Evolutionary conservation across 2,329 filamentous ascomycete genomes (phyloP).

Genomic region (Cladobotryum protrusum): DNA sequence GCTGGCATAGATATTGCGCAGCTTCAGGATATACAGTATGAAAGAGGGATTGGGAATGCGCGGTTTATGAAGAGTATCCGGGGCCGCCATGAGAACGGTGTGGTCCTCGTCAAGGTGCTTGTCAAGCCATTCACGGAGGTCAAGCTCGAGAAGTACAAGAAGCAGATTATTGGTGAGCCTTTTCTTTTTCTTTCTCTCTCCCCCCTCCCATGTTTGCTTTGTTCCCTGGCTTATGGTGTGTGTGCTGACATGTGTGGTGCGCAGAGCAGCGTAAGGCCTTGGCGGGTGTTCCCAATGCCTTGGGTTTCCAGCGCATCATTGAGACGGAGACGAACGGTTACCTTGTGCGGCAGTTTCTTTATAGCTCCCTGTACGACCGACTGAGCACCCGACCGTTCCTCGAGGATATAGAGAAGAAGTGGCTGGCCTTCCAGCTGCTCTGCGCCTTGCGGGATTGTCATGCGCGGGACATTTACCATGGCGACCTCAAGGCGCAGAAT

Average conservation of each 20-base stretch:
- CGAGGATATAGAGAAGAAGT: constrained; percentile 98
- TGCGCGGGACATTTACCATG: constrained; percentile 81
- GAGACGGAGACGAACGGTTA: constrained; percentile 91
- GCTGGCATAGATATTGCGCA: constrained; percentile 93
- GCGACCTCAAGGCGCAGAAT: constrained; percentile 98
- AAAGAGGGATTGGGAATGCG: constrained; percentile 83
- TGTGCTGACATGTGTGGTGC: constrained; percentile 2
- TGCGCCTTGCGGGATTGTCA: constrained; percentile 92
- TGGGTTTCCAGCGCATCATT: constrained; percentile 83
- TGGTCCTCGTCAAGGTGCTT: constrained; percentile 90
- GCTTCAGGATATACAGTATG: constrained; percentile 82
- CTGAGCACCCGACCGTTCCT: constrained; percentile 94
- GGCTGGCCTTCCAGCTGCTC: constrained; percentile 92
- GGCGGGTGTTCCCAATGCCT: constrained; percentile 79
- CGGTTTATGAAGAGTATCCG: constrained; percentile 96
- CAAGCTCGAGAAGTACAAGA: constrained; percentile 72
- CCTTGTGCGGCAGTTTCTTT: constrained; percentile 88
- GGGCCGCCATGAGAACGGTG: constrained; percentile 80
- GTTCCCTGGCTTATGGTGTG: too few relatives aligned
- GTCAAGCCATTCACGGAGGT: constrained; percentile 86
- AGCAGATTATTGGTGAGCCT: constrained; percentile 63
- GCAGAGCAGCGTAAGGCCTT: constrained; percentile 73
- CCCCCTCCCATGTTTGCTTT: neutral
- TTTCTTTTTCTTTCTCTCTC: neutral
- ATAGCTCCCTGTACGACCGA: constrained; percentile 94